These are phyloP conservation scores for Torulaspora microellipsoides DNA, from an alignment of 805 yeast species.

Conservation along the genomic window DNA sequence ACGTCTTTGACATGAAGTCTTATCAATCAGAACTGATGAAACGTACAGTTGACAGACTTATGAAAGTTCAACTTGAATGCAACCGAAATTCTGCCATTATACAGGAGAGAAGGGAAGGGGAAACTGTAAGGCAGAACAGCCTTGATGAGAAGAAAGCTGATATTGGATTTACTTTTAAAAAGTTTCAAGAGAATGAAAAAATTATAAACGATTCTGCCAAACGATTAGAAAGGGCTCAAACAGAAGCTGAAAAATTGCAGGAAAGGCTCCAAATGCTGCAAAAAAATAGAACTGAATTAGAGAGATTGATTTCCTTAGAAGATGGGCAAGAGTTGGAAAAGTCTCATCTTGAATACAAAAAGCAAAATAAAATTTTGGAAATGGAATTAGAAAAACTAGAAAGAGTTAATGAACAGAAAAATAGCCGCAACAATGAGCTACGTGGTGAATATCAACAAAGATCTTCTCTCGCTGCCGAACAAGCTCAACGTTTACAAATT, in stretches of 20 bases:
- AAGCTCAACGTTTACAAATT: constrained; percentile 29
- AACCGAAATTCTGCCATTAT: constrained; percentile 21
- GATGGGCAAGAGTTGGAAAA: constrained; percentile 11
- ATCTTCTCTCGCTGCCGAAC: constrained; percentile 47
- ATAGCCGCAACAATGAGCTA: constrained; percentile 30
- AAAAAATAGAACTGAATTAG: constrained; percentile 9
- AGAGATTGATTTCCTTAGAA: constrained; percentile 4
- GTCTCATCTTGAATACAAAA: constrained; percentile 1
- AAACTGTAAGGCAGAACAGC: constrained; percentile 38
- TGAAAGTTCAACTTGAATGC: constrained; percentile 27
- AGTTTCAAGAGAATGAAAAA: constrained; percentile 24
- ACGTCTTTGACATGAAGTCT: constrained; percentile 26
- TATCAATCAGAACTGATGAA: constrained; percentile 39
- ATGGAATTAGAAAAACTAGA: constrained; percentile 45
- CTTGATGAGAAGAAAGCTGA: constrained; percentile 39
- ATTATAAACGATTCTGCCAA: constrained; percentile 24
- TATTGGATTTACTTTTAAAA: constrained; percentile 42
- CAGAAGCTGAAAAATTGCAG: constrained; percentile 18
- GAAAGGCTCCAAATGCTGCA: constrained; percentile 11
- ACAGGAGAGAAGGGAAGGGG: constrained; percentile 31
- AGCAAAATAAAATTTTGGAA: constrained; percentile 10
- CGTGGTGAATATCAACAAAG: constrained; percentile 42
- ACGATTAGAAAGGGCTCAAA: constrained; percentile 20
- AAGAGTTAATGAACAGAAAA: constrained; percentile 41
- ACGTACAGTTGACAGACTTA: constrained; percentile 35